Evolutionary conservation across 345 rosid species (phyloP), one percentile per base, ranked within the genome.

Genomic region (Hibiscus syriacus): DNA sequence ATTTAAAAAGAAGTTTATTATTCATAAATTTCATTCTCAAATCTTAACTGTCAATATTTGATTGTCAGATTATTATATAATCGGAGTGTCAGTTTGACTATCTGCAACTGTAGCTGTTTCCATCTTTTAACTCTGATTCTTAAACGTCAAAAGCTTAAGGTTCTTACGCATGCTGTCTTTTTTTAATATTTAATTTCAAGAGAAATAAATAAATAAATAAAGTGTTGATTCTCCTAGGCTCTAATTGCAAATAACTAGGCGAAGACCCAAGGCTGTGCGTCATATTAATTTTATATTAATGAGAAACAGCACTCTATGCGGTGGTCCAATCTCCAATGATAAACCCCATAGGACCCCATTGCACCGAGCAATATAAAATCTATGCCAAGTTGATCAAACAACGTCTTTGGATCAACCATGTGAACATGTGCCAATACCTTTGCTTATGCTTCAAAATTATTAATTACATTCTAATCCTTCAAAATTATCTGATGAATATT

Each of bases 131-230:
- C n/a, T n/a, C n/a, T n/a, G n/a, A n/a, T n/a, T n/a, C n/a, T n/a
- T n/a, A n/a, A n/a, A n/a, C n/a, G n/a, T 17, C 20, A 62, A 43
- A 41, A 41, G 34, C 62, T 59, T 34, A 32, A 2, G 16, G 17
- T n/a, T 67, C 52, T 54, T 38, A 59, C 62, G 70, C 70, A 55
- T 54, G 70, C 70, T 67, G 23, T 4, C 50, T 50, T 50, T 49
- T 48, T 46, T 48, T 48, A 19, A n/a, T n/a, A 32, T 32, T 32
- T 32, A 0, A 32, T 32, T 32, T n/a, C n/a, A n/a, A n/a, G n/a
- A n/a, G n/a, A n/a, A n/a, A n/a, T 32, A 32, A 32, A 32, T 32
- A n/a, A 32, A 32, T 32, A 32, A 34, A 34, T n/a, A 36, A 36
- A 36, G 1, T 9, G 20, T 55, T 55, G 43, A 26, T 68, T 56